Evolutionary conservation across 2,329 filamentous ascomycete genomes (phyloP).

Genomic region (Cladosporium sp.): DNA sequence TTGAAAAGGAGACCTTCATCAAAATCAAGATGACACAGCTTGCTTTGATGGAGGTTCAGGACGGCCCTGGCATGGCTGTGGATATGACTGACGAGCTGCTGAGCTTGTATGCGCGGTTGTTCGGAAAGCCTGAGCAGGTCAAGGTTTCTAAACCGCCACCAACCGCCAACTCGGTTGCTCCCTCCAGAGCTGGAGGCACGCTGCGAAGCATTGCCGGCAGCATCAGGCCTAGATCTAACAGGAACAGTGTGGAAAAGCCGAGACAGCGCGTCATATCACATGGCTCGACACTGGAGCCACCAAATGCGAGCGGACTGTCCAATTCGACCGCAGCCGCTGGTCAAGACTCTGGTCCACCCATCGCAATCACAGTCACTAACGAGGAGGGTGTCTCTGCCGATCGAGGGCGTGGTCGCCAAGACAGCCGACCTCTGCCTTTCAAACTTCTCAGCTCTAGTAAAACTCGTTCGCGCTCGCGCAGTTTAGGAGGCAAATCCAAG

Average conservation of each 20-base stretch:
- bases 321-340: conserved; percentile 15
- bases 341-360: conserved; percentile 41
- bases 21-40: conserved; percentile 96
- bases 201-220: conserved; percentile 60
- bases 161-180: conserved; percentile 19
- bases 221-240: conserved; percentile 56
- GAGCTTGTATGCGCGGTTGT: conserved; percentile 74
- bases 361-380: conserved; percentile 71
- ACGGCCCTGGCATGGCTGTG: conserved; percentile 79
- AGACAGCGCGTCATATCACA: background rate
- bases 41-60: conserved; percentile 72
- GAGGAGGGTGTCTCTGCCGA: conserved; percentile 44
- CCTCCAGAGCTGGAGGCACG: conserved; percentile 29
- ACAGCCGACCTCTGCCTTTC: conserved; percentile 29
- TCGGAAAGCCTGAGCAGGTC: conserved; percentile 55
- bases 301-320: background rate
- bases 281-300: conserved; percentile 2
- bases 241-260: conserved; percentile 3
- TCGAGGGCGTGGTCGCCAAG: conserved; percentile 33
- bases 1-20: conserved; percentile 81
- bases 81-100: conserved; percentile 84
- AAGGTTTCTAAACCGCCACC: conserved; percentile 50
- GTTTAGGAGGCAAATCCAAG: conserved; percentile 6
- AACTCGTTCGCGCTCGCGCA: conserved; percentile 7
- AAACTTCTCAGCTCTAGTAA: conserved; percentile 16